Evolutionary conservation across 2,329 filamentous ascomycete species (phyloP), one percentile per base, ranked within the genome.

Genomic region (Diaporthe batatas): DNA sequence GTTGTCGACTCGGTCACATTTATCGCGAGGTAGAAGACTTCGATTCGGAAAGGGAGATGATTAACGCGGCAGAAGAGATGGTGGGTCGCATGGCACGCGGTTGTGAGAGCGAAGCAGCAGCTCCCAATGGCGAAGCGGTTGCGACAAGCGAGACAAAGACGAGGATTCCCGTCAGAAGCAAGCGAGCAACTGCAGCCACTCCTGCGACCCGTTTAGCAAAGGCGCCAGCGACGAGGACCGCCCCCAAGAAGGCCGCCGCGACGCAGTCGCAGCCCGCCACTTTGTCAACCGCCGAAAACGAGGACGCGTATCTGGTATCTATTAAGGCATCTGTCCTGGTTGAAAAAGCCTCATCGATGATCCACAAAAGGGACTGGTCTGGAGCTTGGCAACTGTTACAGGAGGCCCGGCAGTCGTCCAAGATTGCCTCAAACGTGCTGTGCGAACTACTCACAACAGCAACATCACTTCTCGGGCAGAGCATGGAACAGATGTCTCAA

Each of bases 401-500:
- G 25, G 71, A 72, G 62, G 57, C 71, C 3, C 72, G 69, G 14
- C 69, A 62, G 12, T 67, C 72, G 23, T 59, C 71, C 16, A 75
- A 71, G 25, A 58, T 74, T 34, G 71, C 69, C 10, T 51, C 86
- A 8, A 84, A 83, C 71, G 81, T 82, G 73, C 81, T 85, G 70
- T 83, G 84, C 62, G 86, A 82, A 72, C 78, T 82, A 51, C 86
- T 94, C 70, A 86, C 90, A 14, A 90, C 89, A 72, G 93, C 93
- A 25, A 90, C 90, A 70, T 90, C 92, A 58, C 88, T 93, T 55
- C 85, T 94, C 73, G 87, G 90, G 21, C 88, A 92, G 80, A 93
- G 91, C 75, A 86, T 93, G 77, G 90, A 92, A 59, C 88, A 92
- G 78, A 93, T 98, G 85, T 88, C 91, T 16, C 88, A 89, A 6